Base-by-base conservation (phyloP, 2,329 filamentous ascomycete genomes). In the Tympanopsis confertula region DNA sequence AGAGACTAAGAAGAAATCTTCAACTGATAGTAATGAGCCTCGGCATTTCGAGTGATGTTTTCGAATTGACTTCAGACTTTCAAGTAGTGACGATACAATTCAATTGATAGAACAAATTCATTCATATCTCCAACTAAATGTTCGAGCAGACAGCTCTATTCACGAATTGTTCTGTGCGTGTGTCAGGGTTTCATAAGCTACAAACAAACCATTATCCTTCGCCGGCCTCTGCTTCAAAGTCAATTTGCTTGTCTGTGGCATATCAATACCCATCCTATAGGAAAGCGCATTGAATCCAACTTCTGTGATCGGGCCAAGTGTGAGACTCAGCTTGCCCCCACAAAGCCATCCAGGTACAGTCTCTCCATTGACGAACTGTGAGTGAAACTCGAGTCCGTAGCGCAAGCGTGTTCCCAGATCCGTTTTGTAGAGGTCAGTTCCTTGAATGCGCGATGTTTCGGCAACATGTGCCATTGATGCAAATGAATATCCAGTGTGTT, bases 361-460 rank as follows among this genome's bases (percentile, higher is more conserved):
- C 15, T 33, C 40, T 28, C 39, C 42, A 26, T 43, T 39, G 19
- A 39, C 39, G 38, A 44, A 49, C 28, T 43, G 38, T 5, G 48
- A 33, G 29, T 52, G 50, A 20, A 52, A 49, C 32, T 44, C 50
- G 3, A 50, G 37, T 2, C 39, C 47, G 35, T 47, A 45, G 24
- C 40, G 38, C 29, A 52, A 39, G 19, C 50, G 36, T 10, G 35
- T 46, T 3, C 47, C 50, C 5, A 43, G 35, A 5, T 49, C 45
- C 19, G 42, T 42, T 5, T 30, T 26, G 24, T 42, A 51, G 5
- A 53, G 40, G 38, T 53, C 48, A 5, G 37, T 38, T 3, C 47
- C 50, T 38, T 53, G 50, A 17, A 53, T 52, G 2, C 43, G 40
- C 3, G 45, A 43, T 3, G 48, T 51, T 43, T 52, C 48, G 4